Evolutionary conservation across 257 asterid genomes (phyloP), one percentile per base, ranked within the genome.

Genomic region (Cordia subcordata): DNA sequence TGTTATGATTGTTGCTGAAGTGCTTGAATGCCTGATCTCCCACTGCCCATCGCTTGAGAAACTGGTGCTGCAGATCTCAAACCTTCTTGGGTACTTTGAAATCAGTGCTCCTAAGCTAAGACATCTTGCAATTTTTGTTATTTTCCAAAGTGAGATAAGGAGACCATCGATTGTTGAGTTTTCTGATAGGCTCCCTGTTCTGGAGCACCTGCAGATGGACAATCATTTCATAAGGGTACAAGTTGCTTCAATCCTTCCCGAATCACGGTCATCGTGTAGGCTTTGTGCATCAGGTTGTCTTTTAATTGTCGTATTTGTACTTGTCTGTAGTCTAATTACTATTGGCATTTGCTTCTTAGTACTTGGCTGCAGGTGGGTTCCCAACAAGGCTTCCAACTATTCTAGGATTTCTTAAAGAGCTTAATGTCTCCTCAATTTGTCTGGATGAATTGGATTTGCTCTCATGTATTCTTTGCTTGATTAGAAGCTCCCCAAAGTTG

Each of bases 401-500:
- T 58, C 22, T 59, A 12, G 17, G 15, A 42, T 19, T 5, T 50
- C 78, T 72, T 18, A 53, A 62, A 33, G 0, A 4, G 53, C 55
- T 72, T 22, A 8, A 16, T 8, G 1, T 72, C 32, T 13, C 42
- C 40, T 15, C 5, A 35, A 16, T 72, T 40, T 58, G 57, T 35
- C 1, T 72, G 33, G 52, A 55, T 27, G 53, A 49, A n/a, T 14
- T 40, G 44, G 50, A 0, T 13, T 73, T 55, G 57, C 14, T 67
- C 11, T 42, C 40, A 0, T 52, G 40, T 57, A 22, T 27, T 58
- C 62, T 67, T 67, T 67, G 57, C 55, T 33, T 62, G 35, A 39
- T 72, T 0, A 46, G 67, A 72, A 72, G 70, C 63, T 53, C 63
- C 15, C 70, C 74, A 27, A 57, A 58, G 54, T 45, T 72, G 22